phyloP scores from a whole-genome alignment of 2,329 filamentous ascomycete genomes.

The Mariannaea sp. region DNA sequence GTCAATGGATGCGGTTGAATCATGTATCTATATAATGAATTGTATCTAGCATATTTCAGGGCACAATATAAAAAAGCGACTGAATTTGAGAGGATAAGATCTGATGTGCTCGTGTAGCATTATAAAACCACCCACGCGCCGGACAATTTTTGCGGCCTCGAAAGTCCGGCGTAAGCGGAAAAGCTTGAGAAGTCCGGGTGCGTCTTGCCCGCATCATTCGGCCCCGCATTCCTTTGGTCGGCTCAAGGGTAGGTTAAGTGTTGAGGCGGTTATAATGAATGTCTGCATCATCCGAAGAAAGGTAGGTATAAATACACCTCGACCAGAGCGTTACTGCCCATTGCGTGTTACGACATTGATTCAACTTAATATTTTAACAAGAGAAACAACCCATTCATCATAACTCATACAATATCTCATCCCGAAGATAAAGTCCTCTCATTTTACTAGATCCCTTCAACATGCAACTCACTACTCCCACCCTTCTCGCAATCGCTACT shows the following conservation, averaged over 20 bases:
- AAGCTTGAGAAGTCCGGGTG: background rate
- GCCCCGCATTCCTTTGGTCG: background rate
- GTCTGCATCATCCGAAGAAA: no score
- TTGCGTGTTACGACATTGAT: background rate
- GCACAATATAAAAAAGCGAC: no score
- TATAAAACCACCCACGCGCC: no score
- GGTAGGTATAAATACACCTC: no score
- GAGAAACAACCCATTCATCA: background rate
- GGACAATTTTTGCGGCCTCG: slow-evolving; percentile 10
- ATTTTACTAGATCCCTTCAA: background rate
- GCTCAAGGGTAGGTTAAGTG: background rate
- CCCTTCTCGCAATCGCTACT: slow-evolving; percentile 44
- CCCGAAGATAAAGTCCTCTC: background rate
- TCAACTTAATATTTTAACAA: no score
- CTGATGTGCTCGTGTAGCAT: no score
- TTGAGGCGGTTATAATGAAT: no score
- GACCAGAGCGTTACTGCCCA: no score
- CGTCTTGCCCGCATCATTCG: background rate
- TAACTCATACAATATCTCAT: background rate
- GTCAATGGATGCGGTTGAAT: background rate
- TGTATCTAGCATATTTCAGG: no score
- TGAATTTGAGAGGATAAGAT: no score
- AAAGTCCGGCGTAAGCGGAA: slow-evolving; percentile 11
- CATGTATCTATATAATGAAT: background rate
- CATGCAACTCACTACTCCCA: slow-evolving; percentile 36